Conservation (phyloP, 2,329 filamentous ascomycete genomes). For the Ophiostoma sp. region DNA sequence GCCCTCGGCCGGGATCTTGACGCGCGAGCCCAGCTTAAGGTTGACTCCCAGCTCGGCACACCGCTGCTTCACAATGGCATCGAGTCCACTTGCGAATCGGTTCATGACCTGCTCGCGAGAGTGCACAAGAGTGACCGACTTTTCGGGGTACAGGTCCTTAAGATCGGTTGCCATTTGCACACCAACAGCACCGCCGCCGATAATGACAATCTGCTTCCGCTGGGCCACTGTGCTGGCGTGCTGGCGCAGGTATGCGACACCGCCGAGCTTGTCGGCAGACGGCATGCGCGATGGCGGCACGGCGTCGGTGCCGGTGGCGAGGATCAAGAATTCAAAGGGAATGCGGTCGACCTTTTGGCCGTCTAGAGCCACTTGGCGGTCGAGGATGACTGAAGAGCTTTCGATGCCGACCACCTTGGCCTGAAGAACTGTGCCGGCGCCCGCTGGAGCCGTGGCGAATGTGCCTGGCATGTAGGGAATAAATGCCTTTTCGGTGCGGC, state of each 20-base stretch:
- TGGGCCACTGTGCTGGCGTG: constrained; percentile 43
- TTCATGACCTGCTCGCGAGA: constrained; percentile 46
- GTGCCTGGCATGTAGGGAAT: constrained; percentile 46
- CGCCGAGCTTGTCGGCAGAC: constrained; percentile 39
- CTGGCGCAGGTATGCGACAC: constrained; percentile 39
- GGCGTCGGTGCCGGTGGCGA: constrained; percentile 51
- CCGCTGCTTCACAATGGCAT: constrained; percentile 22
- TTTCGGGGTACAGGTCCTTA: constrained; percentile 47
- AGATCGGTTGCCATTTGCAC: constrained; percentile 27
- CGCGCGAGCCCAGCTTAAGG: constrained; percentile 22
- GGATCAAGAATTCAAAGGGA: constrained; percentile 35
- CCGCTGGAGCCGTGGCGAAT: constrained; percentile 16
- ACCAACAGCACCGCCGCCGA: constrained; percentile 54
- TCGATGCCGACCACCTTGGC: constrained; percentile 33
- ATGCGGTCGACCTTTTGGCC: constrained; percentile 23
- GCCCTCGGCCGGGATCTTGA: constrained; percentile 11
- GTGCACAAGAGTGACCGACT: constrained; percentile 53
- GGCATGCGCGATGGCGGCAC: constrained; percentile 46
- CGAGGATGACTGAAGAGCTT: constrained; percentile 39
- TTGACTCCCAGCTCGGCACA: constrained; percentile 23
- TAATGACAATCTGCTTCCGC: constrained; percentile 42
- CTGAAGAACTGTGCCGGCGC: constrained; percentile 36
- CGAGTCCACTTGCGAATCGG: constrained; percentile 23
- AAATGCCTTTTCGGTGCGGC: constrained; percentile 53
- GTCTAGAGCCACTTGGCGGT: constrained; percentile 14